Evolutionary conservation across 2,329 filamentous ascomycete species (phyloP).

Genomic region (Magnaporthales sp.): DNA sequence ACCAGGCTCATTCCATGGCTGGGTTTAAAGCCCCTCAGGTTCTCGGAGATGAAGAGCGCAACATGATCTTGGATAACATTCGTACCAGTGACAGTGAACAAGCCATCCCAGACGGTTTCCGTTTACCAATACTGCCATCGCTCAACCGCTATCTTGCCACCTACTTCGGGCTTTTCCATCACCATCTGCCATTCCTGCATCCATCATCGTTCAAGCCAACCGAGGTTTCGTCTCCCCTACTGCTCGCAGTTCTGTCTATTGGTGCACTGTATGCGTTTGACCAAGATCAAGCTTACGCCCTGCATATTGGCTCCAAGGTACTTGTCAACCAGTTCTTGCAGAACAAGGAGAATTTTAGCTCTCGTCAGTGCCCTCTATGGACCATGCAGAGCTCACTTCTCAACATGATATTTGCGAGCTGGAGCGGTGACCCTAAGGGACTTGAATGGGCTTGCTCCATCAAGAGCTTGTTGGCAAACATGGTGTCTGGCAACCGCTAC

Average conservation of each 20-base stretch:
- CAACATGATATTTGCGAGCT: constrained; percentile 99
- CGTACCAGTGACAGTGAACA: constrained; percentile 71
- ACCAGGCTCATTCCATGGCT: constrained; percentile 57
- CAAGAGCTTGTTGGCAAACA: constrained; percentile 94
- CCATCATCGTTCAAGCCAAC: constrained; percentile 82
- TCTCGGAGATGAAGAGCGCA: constrained; percentile 74
- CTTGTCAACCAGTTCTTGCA: constrained; percentile 94
- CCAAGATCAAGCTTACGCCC: constrained; percentile 91
- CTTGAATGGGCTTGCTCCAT: constrained; percentile 98
- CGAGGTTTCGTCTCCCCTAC: constrained; percentile 68
- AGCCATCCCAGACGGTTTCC: constrained; percentile 80
- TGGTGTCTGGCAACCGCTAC: constrained; percentile 96
- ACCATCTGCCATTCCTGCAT: constrained; percentile 92
- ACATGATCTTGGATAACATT: constrained; percentile 79
- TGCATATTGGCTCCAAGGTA: constrained; percentile 96
- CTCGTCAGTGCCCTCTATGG: constrained; percentile 93
- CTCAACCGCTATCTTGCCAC: constrained; percentile 90
- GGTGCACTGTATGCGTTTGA: constrained; percentile 95
- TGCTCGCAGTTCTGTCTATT: constrained; percentile 88
- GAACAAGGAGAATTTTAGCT: constrained; percentile 98
- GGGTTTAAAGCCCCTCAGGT: constrained; percentile 70
- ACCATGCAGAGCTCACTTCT: constrained; percentile 95
- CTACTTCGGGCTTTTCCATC: constrained; percentile 96
- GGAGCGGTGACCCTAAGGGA: constrained; percentile 96
- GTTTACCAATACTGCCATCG: constrained; percentile 69